These are phyloP conservation scores for Stemphylium lycopersici DNA, from an alignment of 2,329 filamentous ascomycete genomes.

Conservation along the genomic window DNA sequence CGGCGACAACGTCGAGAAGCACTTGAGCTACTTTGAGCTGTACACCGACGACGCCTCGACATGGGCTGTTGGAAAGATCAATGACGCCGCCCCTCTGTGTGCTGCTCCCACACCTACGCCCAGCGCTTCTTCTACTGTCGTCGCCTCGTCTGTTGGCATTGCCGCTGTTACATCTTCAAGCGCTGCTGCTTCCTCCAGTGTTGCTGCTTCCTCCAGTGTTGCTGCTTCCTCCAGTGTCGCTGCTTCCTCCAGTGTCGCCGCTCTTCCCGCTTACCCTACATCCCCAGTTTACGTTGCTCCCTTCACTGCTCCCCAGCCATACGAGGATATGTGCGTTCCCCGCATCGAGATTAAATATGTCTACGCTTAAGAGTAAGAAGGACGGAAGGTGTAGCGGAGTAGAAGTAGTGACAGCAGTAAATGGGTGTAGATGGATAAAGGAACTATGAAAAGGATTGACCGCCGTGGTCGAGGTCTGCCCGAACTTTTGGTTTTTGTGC, in stretches of 20 bases:
- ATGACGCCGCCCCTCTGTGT: conserved; percentile 28
- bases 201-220: conserved; percentile 1
- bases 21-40: conserved; percentile 61
- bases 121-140: conserved; percentile 25
- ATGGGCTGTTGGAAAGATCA: conserved; percentile 32
- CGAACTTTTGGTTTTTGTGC: conserved; percentile 24
- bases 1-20: conserved; percentile 62
- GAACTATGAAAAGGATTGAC: conserved; percentile 22
- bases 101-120: conserved; percentile 26
- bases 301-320: conserved; percentile 23
- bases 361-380: conserved; percentile 27
- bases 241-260: conserved; percentile 10
- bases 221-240: conserved; percentile 2
- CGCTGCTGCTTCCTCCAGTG: conserved; percentile 10
- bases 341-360: conserved; percentile 23
- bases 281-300: conserved; percentile 28
- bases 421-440: conserved; percentile 23
- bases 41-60: conserved; percentile 30
- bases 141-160: conserved; percentile 22
- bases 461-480: conserved; percentile 19
- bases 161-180: conserved; percentile 21
- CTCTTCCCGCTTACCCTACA: conserved; percentile 29
- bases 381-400: conserved; percentile 25
- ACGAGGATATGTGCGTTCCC: conserved; percentile 25
- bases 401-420: conserved; percentile 25